A percentile compares a stretch with the other conserved stretches of the same genome.
Conservation (phyloP, 345 rosid species). For the Gossypium bickii region DNA sequence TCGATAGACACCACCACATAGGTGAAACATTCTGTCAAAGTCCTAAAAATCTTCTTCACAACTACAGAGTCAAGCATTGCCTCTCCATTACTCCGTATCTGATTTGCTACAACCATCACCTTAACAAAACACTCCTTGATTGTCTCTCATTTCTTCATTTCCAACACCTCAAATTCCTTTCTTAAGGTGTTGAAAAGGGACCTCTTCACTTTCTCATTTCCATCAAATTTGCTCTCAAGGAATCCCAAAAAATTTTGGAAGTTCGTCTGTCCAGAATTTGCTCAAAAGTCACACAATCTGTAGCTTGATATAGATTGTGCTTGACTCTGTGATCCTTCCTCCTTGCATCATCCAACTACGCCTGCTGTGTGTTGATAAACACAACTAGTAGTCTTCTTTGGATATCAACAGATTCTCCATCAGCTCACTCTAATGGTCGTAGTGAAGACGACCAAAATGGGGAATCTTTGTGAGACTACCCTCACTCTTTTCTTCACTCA, state of each 20-base stretch:
- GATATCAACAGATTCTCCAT: too few relatives aligned
- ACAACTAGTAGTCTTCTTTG: neutral
- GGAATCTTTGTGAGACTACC: neutral
- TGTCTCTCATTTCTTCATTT: too few relatives aligned
- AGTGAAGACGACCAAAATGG: neutral
- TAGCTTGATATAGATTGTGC: neutral
- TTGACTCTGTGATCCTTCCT: neutral
- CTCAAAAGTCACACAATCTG: neutral
- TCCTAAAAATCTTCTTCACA: neutral
- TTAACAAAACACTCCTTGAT: too few relatives aligned
- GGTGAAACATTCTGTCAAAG: neutral
- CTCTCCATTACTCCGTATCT: neutral
- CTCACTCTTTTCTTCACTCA: too few relatives aligned
- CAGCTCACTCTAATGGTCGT: neutral
- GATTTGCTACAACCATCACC: neutral
- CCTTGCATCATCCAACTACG: neutral
- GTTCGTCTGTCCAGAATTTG: neutral
- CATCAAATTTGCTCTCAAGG: neutral
- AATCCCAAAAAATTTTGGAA: neutral
- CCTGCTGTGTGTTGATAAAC: neutral
- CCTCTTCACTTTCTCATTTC: neutral
- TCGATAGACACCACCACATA: neutral
- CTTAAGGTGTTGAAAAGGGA: too few relatives aligned
- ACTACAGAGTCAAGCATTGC: neutral
- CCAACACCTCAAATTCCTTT: neutral